Evolutionary conservation across 2,329 filamentous ascomycete species (phyloP).

Genomic region (Calonectria honghensis): DNA sequence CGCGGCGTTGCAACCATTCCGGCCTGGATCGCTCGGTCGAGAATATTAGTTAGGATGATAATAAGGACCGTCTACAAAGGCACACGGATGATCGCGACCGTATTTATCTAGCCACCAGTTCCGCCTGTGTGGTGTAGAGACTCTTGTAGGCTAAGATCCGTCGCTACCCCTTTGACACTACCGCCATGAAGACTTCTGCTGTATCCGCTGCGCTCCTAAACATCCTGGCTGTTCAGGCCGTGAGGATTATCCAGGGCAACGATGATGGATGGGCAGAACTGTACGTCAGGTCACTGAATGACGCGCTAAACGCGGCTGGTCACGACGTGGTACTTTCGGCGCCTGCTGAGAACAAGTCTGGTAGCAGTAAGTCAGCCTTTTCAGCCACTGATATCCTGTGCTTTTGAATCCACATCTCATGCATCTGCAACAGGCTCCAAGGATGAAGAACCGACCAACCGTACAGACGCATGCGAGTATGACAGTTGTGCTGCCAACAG

Average conservation of each 20-base stretch:
- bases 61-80: conserved; percentile 28
- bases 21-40: conserved; percentile 44
- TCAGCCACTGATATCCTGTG: not conserved
- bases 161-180: conserved; percentile 12
- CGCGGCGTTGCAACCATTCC: conserved; percentile 36
- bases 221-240: conserved; percentile 55
- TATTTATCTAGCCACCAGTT: conserved; percentile 4
- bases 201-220: conserved; percentile 50
- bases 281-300: conserved; percentile 77
- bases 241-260: conserved; percentile 79
- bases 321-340: conserved; percentile 79
- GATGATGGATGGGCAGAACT: conserved; percentile 85
- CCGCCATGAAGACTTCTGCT: conserved; percentile 53
- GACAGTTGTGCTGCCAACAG: conserved; percentile 75
- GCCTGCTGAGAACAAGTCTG: conserved; percentile 80
- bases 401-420: not conserved
- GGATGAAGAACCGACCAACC: conserved; percentile 67
- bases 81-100: not conserved
- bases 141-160: conserved; percentile 3
- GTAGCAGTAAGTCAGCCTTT: conserved; percentile 67
- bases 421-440: conserved; percentile 60
- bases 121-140: not conserved
- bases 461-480: conserved; percentile 74
- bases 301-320: conserved; percentile 71
- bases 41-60: conserved; percentile 49